These are phyloP conservation scores for Dioszegia hungarica DNA, from an alignment of 768 basidiomycete species.

Conservation along the genomic window DNA sequence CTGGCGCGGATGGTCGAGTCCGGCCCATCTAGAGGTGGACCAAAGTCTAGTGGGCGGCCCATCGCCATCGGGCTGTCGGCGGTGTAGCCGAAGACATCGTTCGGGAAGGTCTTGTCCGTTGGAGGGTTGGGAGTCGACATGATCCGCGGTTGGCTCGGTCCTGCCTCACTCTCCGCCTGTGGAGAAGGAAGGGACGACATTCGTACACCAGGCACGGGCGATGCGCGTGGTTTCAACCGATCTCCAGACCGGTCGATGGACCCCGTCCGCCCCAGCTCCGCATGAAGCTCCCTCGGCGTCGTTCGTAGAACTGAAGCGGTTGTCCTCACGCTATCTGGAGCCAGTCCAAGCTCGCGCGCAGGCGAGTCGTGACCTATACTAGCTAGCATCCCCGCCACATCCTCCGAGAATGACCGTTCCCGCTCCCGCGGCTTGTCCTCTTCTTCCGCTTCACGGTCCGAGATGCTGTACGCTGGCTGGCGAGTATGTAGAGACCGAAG, in stretches of 20 bases:
- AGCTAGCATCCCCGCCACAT: conserved; percentile 39
- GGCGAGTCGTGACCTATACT: conserved; percentile 35
- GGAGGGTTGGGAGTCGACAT: not conserved
- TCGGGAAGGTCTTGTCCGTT: not conserved
- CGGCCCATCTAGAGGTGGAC: not conserved
- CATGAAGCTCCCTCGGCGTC: conserved; percentile 6
- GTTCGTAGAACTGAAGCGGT: too few species aligned
- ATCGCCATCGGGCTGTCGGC: not conserved
- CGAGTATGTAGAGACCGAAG: not conserved
- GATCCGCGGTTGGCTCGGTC: not conserved
- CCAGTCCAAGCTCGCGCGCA: conserved; percentile 39
- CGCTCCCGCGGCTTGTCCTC: conserved; percentile 6
- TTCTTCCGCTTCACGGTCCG: not conserved
- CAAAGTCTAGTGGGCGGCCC: not conserved
- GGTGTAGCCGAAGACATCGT: not conserved
- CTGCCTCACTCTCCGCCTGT: not conserved
- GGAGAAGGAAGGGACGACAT: conserved; percentile 19
- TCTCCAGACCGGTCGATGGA: not conserved
- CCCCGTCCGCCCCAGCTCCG: conserved; percentile 11
- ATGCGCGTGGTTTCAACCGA: not conserved
- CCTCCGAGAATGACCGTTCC: conserved; percentile 30
- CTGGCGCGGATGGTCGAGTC: not conserved
- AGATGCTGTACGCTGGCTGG: conserved; percentile 8
- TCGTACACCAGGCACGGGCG: conserved; percentile 14
- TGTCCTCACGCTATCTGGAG: conserved; percentile 30